Percentiles rank a stretch among this genome's conserved stretches.
These are phyloP conservation scores for Crassisporium funariophilum DNA, from an alignment of 768 basidiomycete genomes.

Conservation along the genomic window DNA sequence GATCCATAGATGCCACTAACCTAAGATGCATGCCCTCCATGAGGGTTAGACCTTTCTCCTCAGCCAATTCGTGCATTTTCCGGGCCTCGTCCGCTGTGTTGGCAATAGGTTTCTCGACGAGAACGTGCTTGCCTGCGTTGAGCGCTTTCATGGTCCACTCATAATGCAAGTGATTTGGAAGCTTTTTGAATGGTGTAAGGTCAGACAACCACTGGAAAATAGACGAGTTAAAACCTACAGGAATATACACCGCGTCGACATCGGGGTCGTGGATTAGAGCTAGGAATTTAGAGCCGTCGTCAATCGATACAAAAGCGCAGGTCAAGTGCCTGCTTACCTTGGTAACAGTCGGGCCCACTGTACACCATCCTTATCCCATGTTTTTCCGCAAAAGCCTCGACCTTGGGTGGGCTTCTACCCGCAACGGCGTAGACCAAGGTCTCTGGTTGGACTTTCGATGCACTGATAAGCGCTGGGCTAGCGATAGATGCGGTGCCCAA, in stretches of 20 bases:
- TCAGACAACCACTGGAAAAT: not conserved
- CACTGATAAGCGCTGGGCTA: constrained; percentile 16
- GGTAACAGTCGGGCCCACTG: constrained; percentile 52
- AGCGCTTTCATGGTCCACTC: constrained; percentile 75
- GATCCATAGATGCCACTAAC: no score
- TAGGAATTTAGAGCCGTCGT: not conserved
- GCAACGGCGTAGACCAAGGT: constrained; percentile 55
- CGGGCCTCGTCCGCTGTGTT: constrained; percentile 48
- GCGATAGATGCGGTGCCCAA: constrained; percentile 1
- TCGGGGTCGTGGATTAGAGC: constrained; percentile 44
- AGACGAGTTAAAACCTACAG: constrained; percentile 32
- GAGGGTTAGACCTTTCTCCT: constrained; percentile 50
- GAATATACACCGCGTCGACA: constrained; percentile 55
- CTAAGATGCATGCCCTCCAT: constrained; percentile 68
- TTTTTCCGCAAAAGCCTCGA: constrained; percentile 50
- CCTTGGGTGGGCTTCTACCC: constrained; percentile 46
- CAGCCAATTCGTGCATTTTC: constrained; percentile 44
- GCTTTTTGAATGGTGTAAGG: constrained; percentile 57
- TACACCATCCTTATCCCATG: constrained; percentile 49
- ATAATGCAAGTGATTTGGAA: constrained; percentile 63
- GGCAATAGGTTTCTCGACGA: constrained; percentile 64
- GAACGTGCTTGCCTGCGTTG: constrained; percentile 63
- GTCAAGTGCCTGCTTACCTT: not conserved
- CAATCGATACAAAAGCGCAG: not conserved
- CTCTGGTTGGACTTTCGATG: constrained; percentile 52